Percentiles rank a stretch among this genome's conserved stretches.
Conservation (phyloP, 1,139 yeast species). For the Diutina neorugosa region DNA sequence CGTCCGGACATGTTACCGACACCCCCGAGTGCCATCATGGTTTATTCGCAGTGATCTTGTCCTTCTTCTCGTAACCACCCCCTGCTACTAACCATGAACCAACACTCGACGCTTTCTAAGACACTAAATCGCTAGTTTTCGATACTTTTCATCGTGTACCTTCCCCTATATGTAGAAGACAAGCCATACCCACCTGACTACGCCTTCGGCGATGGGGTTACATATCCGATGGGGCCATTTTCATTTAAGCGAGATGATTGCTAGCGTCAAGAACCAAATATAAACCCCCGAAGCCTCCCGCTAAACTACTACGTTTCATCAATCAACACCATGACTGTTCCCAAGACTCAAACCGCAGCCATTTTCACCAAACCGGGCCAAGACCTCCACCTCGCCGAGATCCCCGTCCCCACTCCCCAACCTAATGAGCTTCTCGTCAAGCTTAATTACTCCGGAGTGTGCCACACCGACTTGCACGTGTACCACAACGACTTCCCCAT, state of each 20-base stretch:
- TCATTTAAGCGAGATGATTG: not conserved
- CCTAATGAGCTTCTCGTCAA: slow-evolving; percentile 49
- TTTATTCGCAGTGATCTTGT: too few species aligned
- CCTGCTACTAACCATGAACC: too few species aligned
- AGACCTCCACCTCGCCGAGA: slow-evolving; percentile 46
- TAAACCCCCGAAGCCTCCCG: not conserved
- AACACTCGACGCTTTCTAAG: too few species aligned
- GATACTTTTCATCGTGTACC: too few species aligned
- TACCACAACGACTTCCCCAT: slow-evolving; percentile 70
- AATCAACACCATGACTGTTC: not conserved
- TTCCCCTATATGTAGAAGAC: too few species aligned
- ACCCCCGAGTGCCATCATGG: too few species aligned
- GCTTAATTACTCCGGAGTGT: slow-evolving; percentile 55
- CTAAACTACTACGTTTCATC: too few species aligned
- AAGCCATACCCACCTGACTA: too few species aligned
- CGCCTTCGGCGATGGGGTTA: not conserved
- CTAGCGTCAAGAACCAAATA: not conserved
- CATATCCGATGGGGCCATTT: not conserved
- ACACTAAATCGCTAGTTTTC: too few species aligned
- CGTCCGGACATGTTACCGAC: too few species aligned
- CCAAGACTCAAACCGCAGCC: slow-evolving; percentile 53
- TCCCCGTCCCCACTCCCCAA: slow-evolving; percentile 51
- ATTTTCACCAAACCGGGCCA: slow-evolving; percentile 62
- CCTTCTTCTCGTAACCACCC: too few species aligned
- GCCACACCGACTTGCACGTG: slow-evolving; percentile 62